phyloP scores from a whole-genome alignment of 1,139 yeast genomes.

The Suhomyces panamericanus region DNA sequence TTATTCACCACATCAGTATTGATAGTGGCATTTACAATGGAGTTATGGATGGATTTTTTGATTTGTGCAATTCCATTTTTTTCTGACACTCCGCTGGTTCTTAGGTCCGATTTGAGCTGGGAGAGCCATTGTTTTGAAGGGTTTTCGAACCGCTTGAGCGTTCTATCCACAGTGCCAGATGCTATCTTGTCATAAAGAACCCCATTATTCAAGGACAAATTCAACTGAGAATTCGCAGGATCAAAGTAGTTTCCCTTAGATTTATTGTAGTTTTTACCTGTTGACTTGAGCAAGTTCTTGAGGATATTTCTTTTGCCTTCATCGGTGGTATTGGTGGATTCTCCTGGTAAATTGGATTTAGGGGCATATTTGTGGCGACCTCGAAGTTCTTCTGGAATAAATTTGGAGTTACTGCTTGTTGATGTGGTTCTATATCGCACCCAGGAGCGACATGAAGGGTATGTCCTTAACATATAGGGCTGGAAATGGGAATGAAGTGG shows the following conservation, averaged over 20 bases:
- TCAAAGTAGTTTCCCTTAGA: slow-evolving; percentile 13
- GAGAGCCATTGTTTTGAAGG: slow-evolving; percentile 28
- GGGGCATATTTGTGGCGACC: slow-evolving; percentile 4
- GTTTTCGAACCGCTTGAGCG: slow-evolving; percentile 19
- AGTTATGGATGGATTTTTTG: slow-evolving; percentile 10
- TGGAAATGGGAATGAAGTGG: neutral
- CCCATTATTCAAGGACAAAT: slow-evolving; percentile 15
- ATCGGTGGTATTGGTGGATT: neutral
- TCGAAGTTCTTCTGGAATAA: slow-evolving; percentile 10
- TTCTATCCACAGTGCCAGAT: slow-evolving; percentile 18
- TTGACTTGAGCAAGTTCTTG: slow-evolving; percentile 8
- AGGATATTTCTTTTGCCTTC: neutral
- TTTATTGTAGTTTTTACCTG: slow-evolving; percentile 8
- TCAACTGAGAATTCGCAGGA: slow-evolving; percentile 17
- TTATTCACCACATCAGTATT: slow-evolving; percentile 24
- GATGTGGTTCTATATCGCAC: slow-evolving; percentile 3
- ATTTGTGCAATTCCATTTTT: neutral
- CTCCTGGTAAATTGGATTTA: neutral
- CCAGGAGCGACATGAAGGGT: neutral
- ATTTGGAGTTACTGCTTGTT: neutral
- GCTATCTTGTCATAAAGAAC: slow-evolving; percentile 19
- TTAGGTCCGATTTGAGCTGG: neutral
- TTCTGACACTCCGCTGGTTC: neutral
- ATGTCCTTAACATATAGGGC: neutral
- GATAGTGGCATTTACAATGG: slow-evolving; percentile 27